Conservation (phyloP, 1,284 basidiomycete species). For the Heterobasidion parviporum region DNA sequence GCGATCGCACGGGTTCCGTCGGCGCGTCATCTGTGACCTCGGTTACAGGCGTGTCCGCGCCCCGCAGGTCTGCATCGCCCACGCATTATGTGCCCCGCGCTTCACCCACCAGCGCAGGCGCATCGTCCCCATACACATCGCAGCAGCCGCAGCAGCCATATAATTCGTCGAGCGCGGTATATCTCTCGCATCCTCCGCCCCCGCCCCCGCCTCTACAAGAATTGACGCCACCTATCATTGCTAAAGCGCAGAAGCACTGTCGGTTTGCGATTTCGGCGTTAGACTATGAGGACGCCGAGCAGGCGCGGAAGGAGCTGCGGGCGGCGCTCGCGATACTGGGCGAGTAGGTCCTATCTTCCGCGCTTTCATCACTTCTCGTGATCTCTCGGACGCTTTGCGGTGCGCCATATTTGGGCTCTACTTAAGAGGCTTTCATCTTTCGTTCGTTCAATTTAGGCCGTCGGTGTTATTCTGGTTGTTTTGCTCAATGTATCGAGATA, state of each 20-base stretch:
- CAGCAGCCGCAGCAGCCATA: neutral
- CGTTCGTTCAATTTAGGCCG: neutral
- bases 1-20: constrained; percentile 2
- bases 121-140: neutral
- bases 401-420: neutral
- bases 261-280: constrained; percentile 85
- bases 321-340: constrained; percentile 71
- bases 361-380: too few species aligned
- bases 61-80: constrained; percentile 6
- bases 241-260: constrained; percentile 83
- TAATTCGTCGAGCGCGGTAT: constrained; percentile 1
- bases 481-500: too few species aligned
- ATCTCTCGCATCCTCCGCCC: constrained; percentile 14
- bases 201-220: constrained; percentile 29
- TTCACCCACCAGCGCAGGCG: constrained; percentile 5
- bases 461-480: too few species aligned
- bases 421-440: neutral
- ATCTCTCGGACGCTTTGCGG: too few species aligned
- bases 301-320: constrained; percentile 73
- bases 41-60: neutral
- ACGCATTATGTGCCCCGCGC: constrained; percentile 9
- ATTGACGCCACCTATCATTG: constrained; percentile 55
- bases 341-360: constrained; percentile 15
- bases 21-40: neutral
- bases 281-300: constrained; percentile 86